Conservation (phyloP, 805 yeast species). For the Zygoascus biomembranicola region DNA sequence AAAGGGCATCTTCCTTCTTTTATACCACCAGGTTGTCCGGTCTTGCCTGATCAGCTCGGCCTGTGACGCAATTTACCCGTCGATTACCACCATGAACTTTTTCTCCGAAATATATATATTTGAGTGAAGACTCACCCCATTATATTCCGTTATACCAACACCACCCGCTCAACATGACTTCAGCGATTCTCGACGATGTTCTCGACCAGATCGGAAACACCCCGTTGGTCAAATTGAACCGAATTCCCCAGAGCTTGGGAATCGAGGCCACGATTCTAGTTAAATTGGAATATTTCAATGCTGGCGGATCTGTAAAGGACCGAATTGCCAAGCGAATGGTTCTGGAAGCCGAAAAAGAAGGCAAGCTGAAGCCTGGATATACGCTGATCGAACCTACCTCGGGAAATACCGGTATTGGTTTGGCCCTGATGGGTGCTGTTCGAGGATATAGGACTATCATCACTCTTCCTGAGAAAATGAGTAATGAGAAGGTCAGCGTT, state of each 20-base stretch:
- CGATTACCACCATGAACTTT: background rate
- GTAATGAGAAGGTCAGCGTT: slow-evolving; percentile 82
- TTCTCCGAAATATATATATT: too few species aligned
- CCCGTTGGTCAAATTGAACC: slow-evolving; percentile 66
- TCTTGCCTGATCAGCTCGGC: too few species aligned
- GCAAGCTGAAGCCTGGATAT: slow-evolving; percentile 75
- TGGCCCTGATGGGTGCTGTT: slow-evolving; percentile 81
- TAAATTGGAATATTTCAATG: slow-evolving; percentile 74
- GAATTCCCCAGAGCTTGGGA: slow-evolving; percentile 67
- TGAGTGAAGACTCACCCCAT: too few species aligned
- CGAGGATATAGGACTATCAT: slow-evolving; percentile 81
- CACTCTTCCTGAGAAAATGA: slow-evolving; percentile 87
- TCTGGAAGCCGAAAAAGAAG: slow-evolving; percentile 71
- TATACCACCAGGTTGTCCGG: too few species aligned
- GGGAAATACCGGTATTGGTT: slow-evolving; percentile 87
- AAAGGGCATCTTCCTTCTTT: too few species aligned
- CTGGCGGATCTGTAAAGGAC: slow-evolving; percentile 87
- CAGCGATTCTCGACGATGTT: slow-evolving; percentile 24
- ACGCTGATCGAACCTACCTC: slow-evolving; percentile 85
- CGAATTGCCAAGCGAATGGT: slow-evolving; percentile 84
- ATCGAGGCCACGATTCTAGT: slow-evolving; percentile 57
- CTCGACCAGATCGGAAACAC: slow-evolving; percentile 80
- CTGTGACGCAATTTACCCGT: background rate
- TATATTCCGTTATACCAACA: background rate
- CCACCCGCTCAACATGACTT: background rate